Evolutionary conservation across 192 early-diverging fungal species (phyloP).

Genomic region (Diversispora eburnea): DNA sequence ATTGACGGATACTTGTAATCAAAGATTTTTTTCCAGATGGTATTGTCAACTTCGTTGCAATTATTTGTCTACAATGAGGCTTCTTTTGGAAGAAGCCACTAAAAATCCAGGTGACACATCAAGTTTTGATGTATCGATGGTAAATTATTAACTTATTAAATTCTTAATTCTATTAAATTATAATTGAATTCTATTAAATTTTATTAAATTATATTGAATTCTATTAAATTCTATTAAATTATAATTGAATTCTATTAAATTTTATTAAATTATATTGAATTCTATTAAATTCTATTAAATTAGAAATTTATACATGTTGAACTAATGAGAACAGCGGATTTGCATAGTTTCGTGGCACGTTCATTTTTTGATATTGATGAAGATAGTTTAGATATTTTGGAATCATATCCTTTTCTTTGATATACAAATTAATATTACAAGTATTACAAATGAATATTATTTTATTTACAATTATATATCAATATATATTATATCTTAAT

Average conservation of each 20-base stretch:
- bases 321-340: neutral
- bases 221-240: too few species aligned
- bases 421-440: constrained; percentile 1
- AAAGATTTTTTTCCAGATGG: constrained; percentile 9
- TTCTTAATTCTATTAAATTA: neutral
- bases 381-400: constrained; percentile 16
- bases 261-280: too few species aligned
- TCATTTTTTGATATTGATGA: constrained; percentile 23
- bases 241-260: too few species aligned
- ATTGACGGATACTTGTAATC: neutral
- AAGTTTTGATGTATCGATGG: neutral
- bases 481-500: neutral
- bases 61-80: constrained; percentile 6
- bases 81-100: neutral
- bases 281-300: too few species aligned
- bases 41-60: constrained; percentile 14
- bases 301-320: neutral
- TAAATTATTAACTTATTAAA: neutral
- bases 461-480: neutral
- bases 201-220: too few species aligned
- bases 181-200: neutral
- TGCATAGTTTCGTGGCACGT: constrained; percentile 3
- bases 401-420: constrained; percentile 12
- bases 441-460: neutral
- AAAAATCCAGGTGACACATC: neutral